Evolutionary conservation across 495 filamentous ascomycete genomes (phyloP), one percentile per base, ranked within the genome.

Genomic region (Trichoderma asperelloides): DNA sequence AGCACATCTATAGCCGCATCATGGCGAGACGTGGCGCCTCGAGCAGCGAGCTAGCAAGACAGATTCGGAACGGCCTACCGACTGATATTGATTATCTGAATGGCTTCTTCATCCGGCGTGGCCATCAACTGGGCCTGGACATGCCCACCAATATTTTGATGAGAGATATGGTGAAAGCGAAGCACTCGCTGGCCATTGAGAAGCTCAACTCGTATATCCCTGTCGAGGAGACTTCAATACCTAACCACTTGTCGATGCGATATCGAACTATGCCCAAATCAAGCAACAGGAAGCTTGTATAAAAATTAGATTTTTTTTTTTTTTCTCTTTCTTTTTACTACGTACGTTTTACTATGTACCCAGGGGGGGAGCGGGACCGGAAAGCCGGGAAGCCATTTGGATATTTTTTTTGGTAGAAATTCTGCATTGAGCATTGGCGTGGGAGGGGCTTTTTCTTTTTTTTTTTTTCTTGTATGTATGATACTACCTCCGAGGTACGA

Each of bases 41-140:
- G 47, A 16, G 18, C 7, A 89, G 86, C 70, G 81, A 75, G 2
- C 91, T 93, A 89, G 74, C 88, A 40, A 80, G 84, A 68, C 85
- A 89, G 72, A 75, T 88, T 18, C 70, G 76, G 57, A 68, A 68
- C 3, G 83, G 87, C 2, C 78, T 76, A 68, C 70, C 77, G 37
- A 91, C 89, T 0, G 93, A 96, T 71, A 81, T 96, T 65, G 87
- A 93, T 33, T 93, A 85, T 71, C 77, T 91, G 69, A 95, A 93
- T 75, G 93, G 93, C 15, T 97, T 90, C 74, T 87, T 97, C 55
- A 82, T 95, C 51, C 78, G 78, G 65, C 83, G 85, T 30, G 92
- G 79, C 25, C 81, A 87, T 71, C 87, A 92, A 75, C 69, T 90
- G 49, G 88, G 88, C 15, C 73, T 93, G 7, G 77, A 81, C 63